A percentile compares a stretch with the other conserved stretches of the same genome.
Evolutionary conservation across 306 rosid genomes (phyloP).

Genomic region (Vigna nakashimae): DNA sequence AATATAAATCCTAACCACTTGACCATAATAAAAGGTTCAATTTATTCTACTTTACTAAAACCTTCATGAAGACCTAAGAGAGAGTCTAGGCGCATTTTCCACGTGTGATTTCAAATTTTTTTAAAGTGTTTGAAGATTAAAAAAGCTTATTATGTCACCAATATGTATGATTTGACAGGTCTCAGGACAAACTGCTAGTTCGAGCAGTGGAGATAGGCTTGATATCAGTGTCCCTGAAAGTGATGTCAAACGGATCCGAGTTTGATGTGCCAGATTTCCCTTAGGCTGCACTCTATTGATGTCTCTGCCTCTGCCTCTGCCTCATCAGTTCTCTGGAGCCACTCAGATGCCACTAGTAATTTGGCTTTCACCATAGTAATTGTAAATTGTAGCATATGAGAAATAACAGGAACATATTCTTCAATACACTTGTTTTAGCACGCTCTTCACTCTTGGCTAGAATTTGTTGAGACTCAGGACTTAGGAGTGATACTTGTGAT

Average conservation of each 20-base stretch:
- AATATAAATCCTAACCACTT: no score
- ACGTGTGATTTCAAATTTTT: no score
- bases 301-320: background rate
- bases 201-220: slow-evolving; percentile 58
- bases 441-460: background rate
- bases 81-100: no score
- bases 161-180: slow-evolving; percentile 64
- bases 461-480: slow-evolving; percentile 17
- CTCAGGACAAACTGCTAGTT: slow-evolving; percentile 54
- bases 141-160: slow-evolving; percentile 4
- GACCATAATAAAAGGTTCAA: no score
- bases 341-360: slow-evolving; percentile 26
- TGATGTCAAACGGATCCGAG: slow-evolving; percentile 65
- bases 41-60: no score
- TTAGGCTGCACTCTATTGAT: slow-evolving; percentile 20
- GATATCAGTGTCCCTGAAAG: slow-evolving; percentile 81
- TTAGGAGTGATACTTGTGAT: background rate
- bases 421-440: background rate
- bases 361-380: slow-evolving; percentile 37
- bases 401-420: slow-evolving; percentile 1
- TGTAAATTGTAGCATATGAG: slow-evolving; percentile 41
- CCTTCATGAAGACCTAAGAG: no score
- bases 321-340: slow-evolving; percentile 36
- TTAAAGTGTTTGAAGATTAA: background rate
- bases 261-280: slow-evolving; percentile 40